phyloP scores from a whole-genome alignment of 2,329 filamentous ascomycete genomes.

The Neonectria punicea region DNA sequence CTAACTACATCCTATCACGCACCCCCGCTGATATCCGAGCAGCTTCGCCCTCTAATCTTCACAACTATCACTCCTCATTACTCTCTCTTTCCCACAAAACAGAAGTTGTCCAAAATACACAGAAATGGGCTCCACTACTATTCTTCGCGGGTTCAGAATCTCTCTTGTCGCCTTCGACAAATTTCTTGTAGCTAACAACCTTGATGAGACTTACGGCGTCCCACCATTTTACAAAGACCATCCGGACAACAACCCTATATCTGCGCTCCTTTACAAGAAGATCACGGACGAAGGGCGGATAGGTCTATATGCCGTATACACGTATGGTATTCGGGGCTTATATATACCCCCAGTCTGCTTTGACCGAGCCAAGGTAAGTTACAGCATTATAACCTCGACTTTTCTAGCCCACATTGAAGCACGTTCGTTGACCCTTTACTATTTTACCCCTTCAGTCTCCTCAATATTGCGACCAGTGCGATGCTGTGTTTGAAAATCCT shows the following conservation, averaged over 20 bases:
- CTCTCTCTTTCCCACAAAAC: too few relatives aligned
- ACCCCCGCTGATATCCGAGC: too few relatives aligned
- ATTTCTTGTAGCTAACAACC: background rate
- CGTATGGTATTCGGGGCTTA: background rate
- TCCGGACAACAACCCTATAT: background rate
- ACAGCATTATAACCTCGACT: too few relatives aligned
- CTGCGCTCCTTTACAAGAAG: background rate
- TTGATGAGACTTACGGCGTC: background rate
- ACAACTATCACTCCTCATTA: too few relatives aligned
- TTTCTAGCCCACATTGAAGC: too few relatives aligned
- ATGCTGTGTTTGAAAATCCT: background rate
- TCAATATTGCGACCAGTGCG: background rate
- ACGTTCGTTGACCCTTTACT: too few relatives aligned
- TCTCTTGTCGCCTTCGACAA: background rate
- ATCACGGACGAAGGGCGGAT: background rate
- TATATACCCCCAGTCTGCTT: background rate
- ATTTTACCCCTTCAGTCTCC: background rate
- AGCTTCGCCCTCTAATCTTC: too few relatives aligned
- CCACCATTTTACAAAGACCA: background rate
- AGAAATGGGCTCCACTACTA: background rate
- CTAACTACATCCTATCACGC: too few relatives aligned
- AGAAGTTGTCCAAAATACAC: too few relatives aligned
- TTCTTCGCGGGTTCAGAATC: background rate
- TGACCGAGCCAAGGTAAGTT: background rate
- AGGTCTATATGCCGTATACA: background rate